These are phyloP conservation scores for Neurospora sp. DNA, from an alignment of 495 filamentous ascomycete species.

Conservation along the genomic window DNA sequence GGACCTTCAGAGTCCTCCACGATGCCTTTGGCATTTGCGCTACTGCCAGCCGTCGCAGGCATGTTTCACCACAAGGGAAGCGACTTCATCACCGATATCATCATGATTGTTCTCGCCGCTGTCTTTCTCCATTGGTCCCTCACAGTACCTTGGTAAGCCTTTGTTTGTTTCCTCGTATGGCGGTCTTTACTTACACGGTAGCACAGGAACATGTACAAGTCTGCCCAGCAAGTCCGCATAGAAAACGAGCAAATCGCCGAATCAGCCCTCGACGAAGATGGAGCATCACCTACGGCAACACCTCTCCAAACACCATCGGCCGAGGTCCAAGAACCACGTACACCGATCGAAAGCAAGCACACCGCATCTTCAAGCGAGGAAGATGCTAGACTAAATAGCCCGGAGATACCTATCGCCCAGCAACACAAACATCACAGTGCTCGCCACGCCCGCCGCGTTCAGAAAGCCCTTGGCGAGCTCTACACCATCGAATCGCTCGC, in stretches of 20 bases:
- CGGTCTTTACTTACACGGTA: constrained; percentile 2
- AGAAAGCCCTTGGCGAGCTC: constrained; percentile 51
- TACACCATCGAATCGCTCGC: constrained; percentile 64
- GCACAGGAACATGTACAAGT: constrained; percentile 77
- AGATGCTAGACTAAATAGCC: not conserved
- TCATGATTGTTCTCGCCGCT: constrained; percentile 64
- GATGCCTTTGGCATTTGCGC: constrained; percentile 66
- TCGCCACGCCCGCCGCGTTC: constrained; percentile 2
- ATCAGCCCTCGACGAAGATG: constrained; percentile 36
- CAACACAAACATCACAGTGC: not conserved
- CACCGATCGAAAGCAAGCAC: not conserved
- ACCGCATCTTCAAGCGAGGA: not conserved
- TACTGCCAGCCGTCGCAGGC: constrained; percentile 77
- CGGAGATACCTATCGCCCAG: not conserved
- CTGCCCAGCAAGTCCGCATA: constrained; percentile 54
- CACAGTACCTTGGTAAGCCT: constrained; percentile 68
- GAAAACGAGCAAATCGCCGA: constrained; percentile 36
- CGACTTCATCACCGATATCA: constrained; percentile 71
- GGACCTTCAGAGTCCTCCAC: constrained; percentile 51
- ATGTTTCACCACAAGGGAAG: constrained; percentile 78
- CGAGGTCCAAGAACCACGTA: not conserved
- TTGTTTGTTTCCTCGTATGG: not conserved
- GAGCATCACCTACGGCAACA: not conserved
- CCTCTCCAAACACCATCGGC: not conserved
- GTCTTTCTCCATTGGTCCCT: constrained; percentile 94